Percentiles rank a stretch among this genome's conserved stretches.
Conservation (phyloP, 2,329 filamentous ascomycete species). For the Aspergillus hortae region DNA sequence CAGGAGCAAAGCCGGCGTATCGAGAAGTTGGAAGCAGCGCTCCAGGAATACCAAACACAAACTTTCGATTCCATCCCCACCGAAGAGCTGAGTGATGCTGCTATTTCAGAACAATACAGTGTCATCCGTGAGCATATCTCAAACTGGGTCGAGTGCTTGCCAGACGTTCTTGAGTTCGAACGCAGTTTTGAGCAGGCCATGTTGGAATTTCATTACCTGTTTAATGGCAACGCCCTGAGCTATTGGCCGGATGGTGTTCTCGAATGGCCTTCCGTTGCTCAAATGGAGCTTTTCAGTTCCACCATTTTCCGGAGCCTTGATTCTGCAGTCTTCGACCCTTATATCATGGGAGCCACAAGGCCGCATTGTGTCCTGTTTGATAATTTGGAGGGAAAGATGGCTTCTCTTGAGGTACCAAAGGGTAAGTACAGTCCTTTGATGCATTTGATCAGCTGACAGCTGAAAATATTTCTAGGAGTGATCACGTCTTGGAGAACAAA, state of each 20-base stretch:
- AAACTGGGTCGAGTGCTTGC: not conserved
- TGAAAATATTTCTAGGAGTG: not conserved
- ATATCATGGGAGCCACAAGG: not conserved
- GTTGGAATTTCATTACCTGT: not conserved
- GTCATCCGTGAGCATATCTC: not conserved
- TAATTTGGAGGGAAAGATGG: not conserved
- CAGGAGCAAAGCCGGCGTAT: not conserved
- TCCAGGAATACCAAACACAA: not conserved
- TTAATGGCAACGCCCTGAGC: not conserved
- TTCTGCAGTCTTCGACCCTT: not conserved
- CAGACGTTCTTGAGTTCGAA: not conserved
- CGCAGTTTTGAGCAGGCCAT: not conserved
- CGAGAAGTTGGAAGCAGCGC: not conserved
- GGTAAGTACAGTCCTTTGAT: too few species aligned
- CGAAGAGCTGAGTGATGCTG: not conserved
- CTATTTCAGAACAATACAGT: not conserved
- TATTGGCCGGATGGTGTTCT: not conserved
- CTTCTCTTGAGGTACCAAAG: too few species aligned
- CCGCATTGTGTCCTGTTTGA: not conserved
- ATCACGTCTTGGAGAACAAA: not conserved
- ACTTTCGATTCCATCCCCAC: not conserved
- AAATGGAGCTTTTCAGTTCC: not conserved
- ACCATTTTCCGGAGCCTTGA: not conserved
- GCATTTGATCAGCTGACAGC: not conserved
- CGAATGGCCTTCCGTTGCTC: not conserved